Base-by-base conservation (phyloP, 106 monocot species). In the Dioscorea zingiberensis region DNA sequence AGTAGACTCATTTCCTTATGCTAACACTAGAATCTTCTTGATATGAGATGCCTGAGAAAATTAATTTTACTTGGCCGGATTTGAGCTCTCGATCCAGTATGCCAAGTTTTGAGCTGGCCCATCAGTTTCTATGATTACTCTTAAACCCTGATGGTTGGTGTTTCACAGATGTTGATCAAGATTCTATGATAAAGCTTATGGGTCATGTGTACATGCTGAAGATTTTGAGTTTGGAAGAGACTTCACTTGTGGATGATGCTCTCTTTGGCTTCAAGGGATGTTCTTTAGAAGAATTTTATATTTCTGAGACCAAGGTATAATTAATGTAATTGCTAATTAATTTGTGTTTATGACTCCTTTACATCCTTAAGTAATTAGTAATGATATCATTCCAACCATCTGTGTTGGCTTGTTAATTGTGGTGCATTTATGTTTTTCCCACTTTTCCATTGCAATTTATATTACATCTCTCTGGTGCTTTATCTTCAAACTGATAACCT, bases 271-370 rank as follows among this genome's bases (percentile, higher is more conserved):
- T 84, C 48, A 76, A 27, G n/a, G 82, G 84, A 23, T 71, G 71
- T 53, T 73, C 54, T 30, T 71, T 92, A 48, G 81, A 84, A 76
- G 72, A 46, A 14, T 69, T 92, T 76, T 76, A 92, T 69, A 69
- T 92, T 69, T 92, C 91, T 66, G 87, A 84, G 54, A 92, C 91
- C 60, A 69, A 75, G 87, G 87, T 92, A 80, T 61, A 19, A 51
- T 51, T 38, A 0, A 38, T 6, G 4, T 38, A 38, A 38, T 38
- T 38, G 3, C 38, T 38, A 6, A 38, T 38, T 1, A 8, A 0
- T 6, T 38, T 8, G 6, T 18, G 51, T 49, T 49, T 18, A 18
- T 4, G 2, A 49, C 10, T 14, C 16, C 49, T 49, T 49, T 49
- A 49, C 13, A 49, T 49, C 49, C 3, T 14, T 16, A 49, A 30